Evolutionary conservation across 306 rosid genomes (phyloP).

Genomic region (Glycine latifolia): DNA sequence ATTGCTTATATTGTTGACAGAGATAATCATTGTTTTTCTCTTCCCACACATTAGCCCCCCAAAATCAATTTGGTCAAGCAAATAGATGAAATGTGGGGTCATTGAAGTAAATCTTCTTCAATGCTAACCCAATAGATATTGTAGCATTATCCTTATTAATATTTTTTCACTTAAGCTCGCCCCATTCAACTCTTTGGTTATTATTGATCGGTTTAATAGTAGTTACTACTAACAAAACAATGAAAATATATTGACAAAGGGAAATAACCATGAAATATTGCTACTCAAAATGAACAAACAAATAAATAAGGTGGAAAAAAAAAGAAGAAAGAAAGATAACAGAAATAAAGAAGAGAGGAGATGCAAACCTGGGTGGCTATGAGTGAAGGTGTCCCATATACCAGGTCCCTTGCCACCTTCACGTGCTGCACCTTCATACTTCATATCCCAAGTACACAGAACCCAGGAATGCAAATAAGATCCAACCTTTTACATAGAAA

Average conservation of each 20-base stretch:
- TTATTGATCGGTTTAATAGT: neutral
- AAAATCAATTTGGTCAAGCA: constrained; percentile 25
- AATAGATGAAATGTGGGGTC: neutral
- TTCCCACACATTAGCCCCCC: neutral
- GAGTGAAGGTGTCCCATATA: constrained; percentile 74
- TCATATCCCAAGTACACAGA: neutral
- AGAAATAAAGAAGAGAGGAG: neutral
- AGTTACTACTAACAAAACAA: neutral
- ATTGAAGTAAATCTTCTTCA: constrained; percentile 5
- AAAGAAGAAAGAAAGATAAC: neutral
- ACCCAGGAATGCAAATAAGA: constrained; percentile 15
- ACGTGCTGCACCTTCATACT: constrained; percentile 59
- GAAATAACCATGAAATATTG: neutral
- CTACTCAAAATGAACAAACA: neutral
- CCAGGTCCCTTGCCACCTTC: constrained; percentile 73
- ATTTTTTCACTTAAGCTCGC: neutral
- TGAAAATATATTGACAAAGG: constrained; percentile 9
- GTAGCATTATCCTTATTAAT: neutral
- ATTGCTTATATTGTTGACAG: neutral
- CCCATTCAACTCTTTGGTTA: constrained; percentile 14
- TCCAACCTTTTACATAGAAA: constrained; percentile 19
- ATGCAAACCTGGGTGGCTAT: constrained; percentile 59
- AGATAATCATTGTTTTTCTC: neutral
- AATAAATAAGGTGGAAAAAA: neutral
- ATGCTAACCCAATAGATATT: neutral